These are phyloP conservation scores for Hypoxylon lienhwacheense DNA, from an alignment of 495 filamentous ascomycete genomes.

Conservation along the genomic window DNA sequence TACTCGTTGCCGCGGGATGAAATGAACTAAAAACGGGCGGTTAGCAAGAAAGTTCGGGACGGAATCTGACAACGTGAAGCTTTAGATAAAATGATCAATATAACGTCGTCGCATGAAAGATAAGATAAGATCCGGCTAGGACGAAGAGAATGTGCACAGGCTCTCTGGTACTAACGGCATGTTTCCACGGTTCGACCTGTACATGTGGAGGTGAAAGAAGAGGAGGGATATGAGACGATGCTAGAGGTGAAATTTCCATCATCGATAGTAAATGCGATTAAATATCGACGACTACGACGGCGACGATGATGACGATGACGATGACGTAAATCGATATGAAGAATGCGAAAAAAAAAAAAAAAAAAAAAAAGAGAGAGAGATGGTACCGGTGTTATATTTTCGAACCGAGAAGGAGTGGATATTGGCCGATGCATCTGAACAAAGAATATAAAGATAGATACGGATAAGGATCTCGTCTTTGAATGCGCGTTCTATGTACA, in stretches of 20 bases:
- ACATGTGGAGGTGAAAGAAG: neutral
- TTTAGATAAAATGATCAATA: neutral
- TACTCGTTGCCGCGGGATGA: conserved; percentile 98
- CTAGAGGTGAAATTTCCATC: neutral
- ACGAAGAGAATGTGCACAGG: neutral
- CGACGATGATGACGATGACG: too few species aligned
- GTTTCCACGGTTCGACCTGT: neutral
- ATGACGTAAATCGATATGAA: too few species aligned
- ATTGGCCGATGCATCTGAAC: neutral
- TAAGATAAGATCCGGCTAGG: neutral
- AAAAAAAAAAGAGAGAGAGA: too few species aligned
- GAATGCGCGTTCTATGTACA: too few species aligned
- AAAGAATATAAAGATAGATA: too few species aligned
- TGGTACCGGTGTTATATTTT: too few species aligned
- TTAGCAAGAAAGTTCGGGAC: conserved; percentile 21
- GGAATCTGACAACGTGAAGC: neutral
- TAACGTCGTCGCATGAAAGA: neutral
- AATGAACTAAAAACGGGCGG: conserved; percentile 71
- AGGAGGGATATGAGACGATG: neutral
- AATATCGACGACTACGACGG: too few species aligned
- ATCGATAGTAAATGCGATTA: neutral
- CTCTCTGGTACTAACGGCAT: conserved; percentile 1
- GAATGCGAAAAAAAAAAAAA: neutral
- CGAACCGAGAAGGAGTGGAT: neutral
- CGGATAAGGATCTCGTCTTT: neutral